phyloP scores from a whole-genome alignment of 2,329 filamentous ascomycete genomes.

The Colletotrichum navitas region DNA sequence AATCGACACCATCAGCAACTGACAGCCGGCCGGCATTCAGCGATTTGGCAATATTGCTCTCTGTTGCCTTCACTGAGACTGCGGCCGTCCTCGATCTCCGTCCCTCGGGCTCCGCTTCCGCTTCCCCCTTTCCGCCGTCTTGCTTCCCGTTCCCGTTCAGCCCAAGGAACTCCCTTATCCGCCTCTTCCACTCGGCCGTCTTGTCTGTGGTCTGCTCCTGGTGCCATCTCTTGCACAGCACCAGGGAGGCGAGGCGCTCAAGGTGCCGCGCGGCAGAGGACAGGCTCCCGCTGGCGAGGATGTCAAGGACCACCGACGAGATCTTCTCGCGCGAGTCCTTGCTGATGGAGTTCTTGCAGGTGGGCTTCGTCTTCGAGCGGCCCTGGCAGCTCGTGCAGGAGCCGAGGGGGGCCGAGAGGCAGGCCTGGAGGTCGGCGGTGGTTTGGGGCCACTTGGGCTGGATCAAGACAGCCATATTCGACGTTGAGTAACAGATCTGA shows the following conservation, averaged over 20 bases:
- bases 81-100: neutral
- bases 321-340: conserved; percentile 8
- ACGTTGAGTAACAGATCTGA: neutral
- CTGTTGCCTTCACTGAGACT: neutral
- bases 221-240: conserved; percentile 26
- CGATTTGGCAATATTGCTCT: neutral
- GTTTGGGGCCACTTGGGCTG: conserved; percentile 10
- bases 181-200: conserved; percentile 4
- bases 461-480: neutral
- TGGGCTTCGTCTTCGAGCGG: conserved; percentile 13
- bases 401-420: conserved; percentile 1
- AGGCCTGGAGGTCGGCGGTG: conserved; percentile 14
- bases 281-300: conserved; percentile 12
- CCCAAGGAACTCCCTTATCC: neutral
- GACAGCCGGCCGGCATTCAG: neutral
- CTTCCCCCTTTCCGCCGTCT: neutral
- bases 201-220: conserved; percentile 19
- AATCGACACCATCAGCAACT: neutral
- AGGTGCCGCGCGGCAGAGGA: conserved; percentile 1
- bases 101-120: no score
- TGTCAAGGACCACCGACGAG: neutral
- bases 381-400: conserved; percentile 19
- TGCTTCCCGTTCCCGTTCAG: no score
- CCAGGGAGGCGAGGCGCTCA: conserved; percentile 12
- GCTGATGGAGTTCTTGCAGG: conserved; percentile 19